Base-by-base conservation (phyloP, 192 early-diverging fungal species). In the Rhizophagus clarus region DNA sequence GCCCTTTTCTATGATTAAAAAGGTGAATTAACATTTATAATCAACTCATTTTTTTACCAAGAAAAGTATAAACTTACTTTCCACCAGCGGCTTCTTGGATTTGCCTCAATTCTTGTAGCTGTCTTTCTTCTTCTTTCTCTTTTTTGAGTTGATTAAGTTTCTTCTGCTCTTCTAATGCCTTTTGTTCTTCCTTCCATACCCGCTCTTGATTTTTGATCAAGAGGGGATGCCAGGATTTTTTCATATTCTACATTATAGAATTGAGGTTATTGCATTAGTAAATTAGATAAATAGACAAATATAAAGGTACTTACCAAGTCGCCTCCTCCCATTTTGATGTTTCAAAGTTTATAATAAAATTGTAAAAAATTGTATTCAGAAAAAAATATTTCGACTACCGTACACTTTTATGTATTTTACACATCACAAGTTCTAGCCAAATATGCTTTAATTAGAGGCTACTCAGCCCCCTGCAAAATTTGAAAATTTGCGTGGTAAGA, bases 181-280 rank as follows among this genome's bases (percentile, higher is more conserved):
- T 92, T 45, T 88, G 89, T 81, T 97, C 95, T 62, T 89, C 88
- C 75, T 95, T 91, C 94, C 95, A 97, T 31, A 97, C 91, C 77
- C 92, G 91, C 72, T 97, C 97, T 86, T 95, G 95, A 86, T 98
- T 97, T 61, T 92, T 91, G 74, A 94, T 90, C 42, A 96, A 97
- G 77, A 89, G 88, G 77, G 97, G 96, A 91, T 98, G 97, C 97
- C 97, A 99, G 42, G 93, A 95, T 88, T 98, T 99, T 93, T 98
- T 97, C 89, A 97, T 89, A 81, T 96, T 97, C 86, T 87, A 86
- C 62, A 49, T 45, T 29, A 29, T 10, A 42, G 40, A 17, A 47
- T 8, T 22, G 14, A 68, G 28, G 61, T 42, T 12, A 20, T 29
- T 32, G 17, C 4, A 64, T 49, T 20, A 74, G 42, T 64, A 45